Evolutionary conservation across 169 alveolate genomes (phyloP).

Genomic region (Plasmodium fragile): DNA sequence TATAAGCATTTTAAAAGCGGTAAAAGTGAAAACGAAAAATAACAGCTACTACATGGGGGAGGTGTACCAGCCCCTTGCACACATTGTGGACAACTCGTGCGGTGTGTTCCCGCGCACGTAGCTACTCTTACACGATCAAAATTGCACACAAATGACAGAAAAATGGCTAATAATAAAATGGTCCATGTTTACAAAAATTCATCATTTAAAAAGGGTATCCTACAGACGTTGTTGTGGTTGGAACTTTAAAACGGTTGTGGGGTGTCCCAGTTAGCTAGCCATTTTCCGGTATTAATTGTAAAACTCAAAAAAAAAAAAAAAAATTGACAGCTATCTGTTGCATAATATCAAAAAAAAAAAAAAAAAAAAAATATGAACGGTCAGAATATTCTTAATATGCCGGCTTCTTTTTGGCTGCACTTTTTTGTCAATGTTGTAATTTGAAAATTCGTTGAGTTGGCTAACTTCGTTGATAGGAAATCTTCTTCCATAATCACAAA

Average conservation of each 20-base stretch:
- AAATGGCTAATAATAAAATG: background rate
- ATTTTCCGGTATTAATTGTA: background rate
- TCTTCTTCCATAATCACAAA: background rate
- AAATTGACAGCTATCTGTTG: background rate
- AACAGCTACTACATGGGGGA: constrained; percentile 1
- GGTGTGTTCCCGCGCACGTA: background rate
- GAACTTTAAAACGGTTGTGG: background rate
- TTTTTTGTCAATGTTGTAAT: background rate
- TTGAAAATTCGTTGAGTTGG: background rate
- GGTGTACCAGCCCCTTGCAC: background rate
- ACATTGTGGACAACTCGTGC: background rate
- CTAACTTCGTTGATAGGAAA: background rate
- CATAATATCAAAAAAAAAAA: background rate
- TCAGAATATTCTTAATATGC: background rate
- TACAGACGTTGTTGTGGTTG: background rate
- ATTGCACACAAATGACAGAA: background rate
- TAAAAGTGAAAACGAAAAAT: constrained; percentile 10
- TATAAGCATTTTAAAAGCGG: background rate
- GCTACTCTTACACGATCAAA: background rate
- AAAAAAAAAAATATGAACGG: background rate
- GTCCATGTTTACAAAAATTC: background rate
- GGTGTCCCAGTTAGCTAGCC: constrained; percentile 3
- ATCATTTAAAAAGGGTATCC: background rate
- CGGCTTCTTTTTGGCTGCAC: background rate
- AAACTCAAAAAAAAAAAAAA: background rate